Base-by-base conservation (phyloP, 805 yeast species). In the Vanderwaltozyma yarrowii region DNA sequence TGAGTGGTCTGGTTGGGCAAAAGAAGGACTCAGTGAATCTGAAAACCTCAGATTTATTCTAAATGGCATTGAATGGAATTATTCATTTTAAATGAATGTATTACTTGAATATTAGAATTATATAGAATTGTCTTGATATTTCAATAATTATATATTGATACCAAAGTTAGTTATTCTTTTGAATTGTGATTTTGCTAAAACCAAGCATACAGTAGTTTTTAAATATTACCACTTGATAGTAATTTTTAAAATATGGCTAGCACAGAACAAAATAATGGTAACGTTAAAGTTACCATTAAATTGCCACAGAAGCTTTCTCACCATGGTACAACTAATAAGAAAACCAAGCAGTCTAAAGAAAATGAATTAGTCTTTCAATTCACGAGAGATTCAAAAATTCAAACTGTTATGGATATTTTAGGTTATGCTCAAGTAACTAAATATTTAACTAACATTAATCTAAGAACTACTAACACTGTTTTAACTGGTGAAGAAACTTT, bases 381-480 rank as follows among this genome's bases (percentile, higher is more conserved):
- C 33, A 42, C 43, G n/a, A 49, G 43, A 32, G 52, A 51, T 2
- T 45, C 58, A 7, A 54, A 46, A 34, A 40, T 52, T 19, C 54
- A 53, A 38, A 49, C 52, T 17, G 38, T 56, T 21, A 32, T 43
- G 11, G 58, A 54, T 30, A 48, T 53, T 6, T 45, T 58, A 25
- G 53, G 47, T 19, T 47, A 52, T 21, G 45, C 58, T 12, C 43
- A 45, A 15, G 35, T 47, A 14, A 45, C 62, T n/a, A 56, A 47
- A 38, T 56, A 48, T 42, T 44, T 50, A 18, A 58, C 62, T 10
- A 56, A 52, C 26, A 42, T 55, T 23, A 45, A 50, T 20, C 45
- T 59, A 37, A 49, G 39, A 30, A 16, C 33, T 21, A 46, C 49
- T 27, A 49, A 45, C 23, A 37, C 37, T 27, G 16, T 40, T 11